Percentiles rank a stretch among this genome's conserved stretches.
Evolutionary conservation across 306 rosid genomes (phyloP).

Genomic region (Glycyrrhiza uralensis): DNA sequence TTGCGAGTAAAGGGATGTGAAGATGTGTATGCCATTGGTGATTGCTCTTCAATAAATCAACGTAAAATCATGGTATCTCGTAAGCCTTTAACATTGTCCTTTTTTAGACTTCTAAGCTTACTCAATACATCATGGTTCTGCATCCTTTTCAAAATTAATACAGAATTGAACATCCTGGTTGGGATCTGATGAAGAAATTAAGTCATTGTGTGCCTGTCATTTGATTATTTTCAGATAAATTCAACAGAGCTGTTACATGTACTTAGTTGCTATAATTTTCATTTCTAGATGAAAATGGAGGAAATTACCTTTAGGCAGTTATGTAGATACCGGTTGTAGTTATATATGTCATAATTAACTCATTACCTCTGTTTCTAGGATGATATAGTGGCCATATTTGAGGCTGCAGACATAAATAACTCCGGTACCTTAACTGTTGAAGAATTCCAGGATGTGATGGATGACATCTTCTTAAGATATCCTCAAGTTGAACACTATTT

Average conservation of each 20-base stretch:
- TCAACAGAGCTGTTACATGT: not conserved
- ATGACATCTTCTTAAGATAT: constrained; percentile 76
- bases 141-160: not conserved
- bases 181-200: not conserved
- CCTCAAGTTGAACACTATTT: constrained; percentile 79
- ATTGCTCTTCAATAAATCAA: constrained; percentile 81
- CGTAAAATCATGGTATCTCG: constrained; percentile 82
- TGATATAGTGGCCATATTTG: constrained; percentile 64
- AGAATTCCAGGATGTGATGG: constrained; percentile 75
- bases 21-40: constrained; percentile 82
- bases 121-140: not conserved
- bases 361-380: constrained; percentile 47
- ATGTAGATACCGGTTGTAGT: not conserved
- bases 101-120: not conserved
- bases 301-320: not conserved
- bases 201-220: not conserved
- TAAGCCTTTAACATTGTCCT: constrained; percentile 16
- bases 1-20: constrained; percentile 72
- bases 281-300: not conserved
- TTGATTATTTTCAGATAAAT: constrained; percentile 2
- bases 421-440: constrained; percentile 61
- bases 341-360: not conserved
- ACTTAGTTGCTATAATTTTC: not conserved
- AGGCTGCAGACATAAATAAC: constrained; percentile 75
- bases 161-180: not conserved